Evolutionary conservation across 495 filamentous ascomycete genomes (phyloP), one percentile per base, ranked within the genome.

Genomic region (Aeminium ludgeri): DNA sequence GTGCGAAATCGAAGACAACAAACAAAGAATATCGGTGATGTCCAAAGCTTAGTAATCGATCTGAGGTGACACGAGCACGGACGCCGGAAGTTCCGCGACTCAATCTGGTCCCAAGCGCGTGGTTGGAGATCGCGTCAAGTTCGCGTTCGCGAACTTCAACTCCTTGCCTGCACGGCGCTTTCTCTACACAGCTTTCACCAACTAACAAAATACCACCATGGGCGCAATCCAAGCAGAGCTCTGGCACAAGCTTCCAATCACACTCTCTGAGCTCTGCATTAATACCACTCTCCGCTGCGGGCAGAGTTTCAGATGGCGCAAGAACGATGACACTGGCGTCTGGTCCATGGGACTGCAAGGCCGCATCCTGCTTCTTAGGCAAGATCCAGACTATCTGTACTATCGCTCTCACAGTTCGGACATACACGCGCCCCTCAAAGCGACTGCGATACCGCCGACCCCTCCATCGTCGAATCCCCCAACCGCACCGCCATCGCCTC

Each of bases 241-340:
- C 48, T 93, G 86, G 84, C 70, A 69, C 34, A 85, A 80, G 62
- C 67, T 93, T 41, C 81, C 86, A 29, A 61, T 93, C 33, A 80
- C 69, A 46, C 62, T 91, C 19, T 67, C 72, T 20, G 86, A 95
- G 55, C 70, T 95, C 20, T 92, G 82, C 47, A 80, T 95, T 41
- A 80, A 91, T 52, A 95, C 86, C 0, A 91, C 84, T 0, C 64
- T 95, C 12, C 76, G 84, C 37, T 93, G 85, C 55, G 86, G 86
- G 15, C 86, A 95, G 54, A 86, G 85, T 2, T 95, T 93, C 55
- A 67, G 89, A 65, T 97, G 89, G 89, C 80, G 78, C 34, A 81
- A 83, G 46, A 25, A 25, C 23, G 70, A 83, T 36, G 65, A 67
- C 36, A 69, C 70, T 13, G 71, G 84, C 51, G 79, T 89, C 71